Evolutionary conservation across 257 asterid genomes (phyloP).

Genomic region (Gentiana straminea): DNA sequence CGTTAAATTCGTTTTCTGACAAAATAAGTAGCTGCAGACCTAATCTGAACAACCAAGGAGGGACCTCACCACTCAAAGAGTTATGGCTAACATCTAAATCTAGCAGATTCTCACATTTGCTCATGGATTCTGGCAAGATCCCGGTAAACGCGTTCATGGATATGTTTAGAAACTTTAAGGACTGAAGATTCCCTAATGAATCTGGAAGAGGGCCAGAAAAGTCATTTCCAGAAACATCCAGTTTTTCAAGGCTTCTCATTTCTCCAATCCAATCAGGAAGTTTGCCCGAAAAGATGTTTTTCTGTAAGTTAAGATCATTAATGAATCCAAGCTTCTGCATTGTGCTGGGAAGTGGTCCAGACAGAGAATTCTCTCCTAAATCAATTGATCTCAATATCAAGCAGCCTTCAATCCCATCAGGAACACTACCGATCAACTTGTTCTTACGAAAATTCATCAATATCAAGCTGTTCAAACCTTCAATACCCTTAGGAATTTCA

Average conservation of each 20-base stretch:
- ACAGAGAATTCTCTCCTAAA: conserved; percentile 41
- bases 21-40: conserved; percentile 36
- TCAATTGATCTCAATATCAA: conserved; percentile 37
- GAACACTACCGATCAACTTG: conserved; percentile 46
- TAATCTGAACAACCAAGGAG: conserved; percentile 53
- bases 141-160: conserved; percentile 49
- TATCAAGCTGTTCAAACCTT: conserved; percentile 31
- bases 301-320: conserved; percentile 35
- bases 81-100: conserved; percentile 45
- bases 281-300: conserved; percentile 42
- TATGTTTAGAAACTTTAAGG: conserved; percentile 42
- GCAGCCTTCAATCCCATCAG: conserved; percentile 59
- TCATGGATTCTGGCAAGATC: conserved; percentile 52
- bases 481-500: conserved; percentile 52
- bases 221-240: conserved; percentile 55
- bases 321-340: conserved; percentile 43
- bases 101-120: conserved; percentile 39
- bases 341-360: conserved; percentile 52
- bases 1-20: conserved; percentile 48
- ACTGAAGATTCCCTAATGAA: conserved; percentile 38
- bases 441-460: conserved; percentile 38
- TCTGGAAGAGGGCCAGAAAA: conserved; percentile 47
- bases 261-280: conserved; percentile 77
- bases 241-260: conserved; percentile 47
- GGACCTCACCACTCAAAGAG: conserved; percentile 47